Base-by-base conservation (phyloP, 768 basidiomycete species). In the Lenzites betulinus region DNA sequence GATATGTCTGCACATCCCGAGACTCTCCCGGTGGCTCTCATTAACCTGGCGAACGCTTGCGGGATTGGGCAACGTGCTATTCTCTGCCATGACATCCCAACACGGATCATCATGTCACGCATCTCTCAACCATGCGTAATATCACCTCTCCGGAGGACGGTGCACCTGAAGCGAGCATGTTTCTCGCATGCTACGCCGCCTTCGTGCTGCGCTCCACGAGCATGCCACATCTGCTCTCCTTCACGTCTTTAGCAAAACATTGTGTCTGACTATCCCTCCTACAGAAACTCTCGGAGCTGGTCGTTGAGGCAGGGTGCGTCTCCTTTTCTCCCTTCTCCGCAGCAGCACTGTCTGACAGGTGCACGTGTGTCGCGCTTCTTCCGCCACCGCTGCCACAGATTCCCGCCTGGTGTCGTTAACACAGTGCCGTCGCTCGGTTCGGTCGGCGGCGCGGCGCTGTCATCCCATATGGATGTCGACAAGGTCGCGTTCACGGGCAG, bases 401-500 rank as follows among this genome's bases (percentile, higher is more conserved):
- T 95, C 73, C 95, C 95, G 7, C 85, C 92, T 2, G 96, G 96
- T 43, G 94, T 96, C 13, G 70, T 98, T 62, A 96, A 97, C 74
- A 91, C 90, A 25, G 80, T 97, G 4, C 89, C 92, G 4, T 95
- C 94, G 23, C 76, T 89, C 41, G 95, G 95, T 28, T 64, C 81
- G 49, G 81, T 92, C 39, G 93, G 93, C 54, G 95, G 95, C 28
- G 90, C 90, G 8, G 92, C 93, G 2, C 81, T 98, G 60, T 77
- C 95, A 6, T 74, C 83, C 12, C 96, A 98, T 74, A 81, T 73
- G 56, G 91, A 89, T 65, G 89, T 98, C 48, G 93, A 97, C 78
- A 96, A 97, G 75, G 83, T 98, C 62, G 95, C 95, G 2, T 97
- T 98, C 74, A 98, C 96, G 9, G 96, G 96, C 47, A 93, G 91